These are phyloP conservation scores for Hericium erinaceus DNA, from an alignment of 768 basidiomycete species.

Conservation along the genomic window DNA sequence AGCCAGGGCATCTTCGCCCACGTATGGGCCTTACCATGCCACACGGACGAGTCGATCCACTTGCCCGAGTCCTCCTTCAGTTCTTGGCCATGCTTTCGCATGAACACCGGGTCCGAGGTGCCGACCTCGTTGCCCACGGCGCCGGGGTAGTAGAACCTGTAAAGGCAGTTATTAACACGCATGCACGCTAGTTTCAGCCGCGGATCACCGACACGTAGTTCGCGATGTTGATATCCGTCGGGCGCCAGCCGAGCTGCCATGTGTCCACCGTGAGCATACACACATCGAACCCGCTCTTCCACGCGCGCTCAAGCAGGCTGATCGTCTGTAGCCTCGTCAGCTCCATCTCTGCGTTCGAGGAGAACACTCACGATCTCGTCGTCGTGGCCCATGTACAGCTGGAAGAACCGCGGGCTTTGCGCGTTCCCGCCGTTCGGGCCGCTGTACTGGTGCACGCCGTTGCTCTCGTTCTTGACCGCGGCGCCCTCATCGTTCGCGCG, in stretches of 20 bases:
- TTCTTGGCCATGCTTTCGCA: slow-evolving; percentile 35
- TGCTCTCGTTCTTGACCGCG: slow-evolving; percentile 27
- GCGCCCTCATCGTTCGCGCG: slow-evolving; percentile 35
- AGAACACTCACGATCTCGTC: slow-evolving; percentile 32
- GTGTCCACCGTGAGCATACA: slow-evolving; percentile 41
- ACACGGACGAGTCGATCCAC: slow-evolving; percentile 39
- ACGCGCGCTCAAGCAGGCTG: slow-evolving; percentile 37
- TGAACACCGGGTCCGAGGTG: slow-evolving; percentile 40
- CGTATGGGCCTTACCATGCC: slow-evolving; percentile 43
- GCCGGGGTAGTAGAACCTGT: slow-evolving; percentile 34
- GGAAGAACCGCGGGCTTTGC: slow-evolving; percentile 40
- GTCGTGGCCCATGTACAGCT: slow-evolving; percentile 47
- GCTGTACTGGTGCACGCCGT: slow-evolving; percentile 25
- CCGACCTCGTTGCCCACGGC: slow-evolving; percentile 37
- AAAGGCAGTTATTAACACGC: too few relatives aligned
- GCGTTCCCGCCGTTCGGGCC: slow-evolving; percentile 27
- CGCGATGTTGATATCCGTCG: slow-evolving; percentile 38
- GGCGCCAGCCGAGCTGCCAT: slow-evolving; percentile 42
- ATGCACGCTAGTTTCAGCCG: too few relatives aligned
- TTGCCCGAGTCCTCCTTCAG: slow-evolving; percentile 32
- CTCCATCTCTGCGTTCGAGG: too few relatives aligned
- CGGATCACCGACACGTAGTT: slow-evolving; percentile 30
- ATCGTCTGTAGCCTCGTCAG: slow-evolving; percentile 17
- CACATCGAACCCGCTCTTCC: slow-evolving; percentile 37
- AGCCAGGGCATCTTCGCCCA: slow-evolving; percentile 46